Conservation (phyloP, 306 rosid species). For the Acacia crassicarpa region DNA sequence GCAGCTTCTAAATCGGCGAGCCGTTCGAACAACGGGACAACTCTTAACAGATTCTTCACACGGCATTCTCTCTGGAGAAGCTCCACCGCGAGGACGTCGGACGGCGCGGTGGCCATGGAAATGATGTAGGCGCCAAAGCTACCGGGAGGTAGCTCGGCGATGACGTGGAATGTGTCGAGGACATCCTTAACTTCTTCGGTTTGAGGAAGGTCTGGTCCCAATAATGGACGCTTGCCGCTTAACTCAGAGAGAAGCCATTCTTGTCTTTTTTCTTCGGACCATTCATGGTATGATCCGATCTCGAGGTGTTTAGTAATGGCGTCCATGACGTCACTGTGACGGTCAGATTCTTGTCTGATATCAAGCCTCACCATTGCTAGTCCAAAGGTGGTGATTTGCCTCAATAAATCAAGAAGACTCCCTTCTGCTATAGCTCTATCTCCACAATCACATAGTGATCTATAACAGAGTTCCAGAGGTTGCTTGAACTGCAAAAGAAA, state of each 20-base stretch:
- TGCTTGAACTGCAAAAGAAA: slow-evolving; percentile 63
- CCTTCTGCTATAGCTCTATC: slow-evolving; percentile 93
- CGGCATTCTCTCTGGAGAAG: slow-evolving; percentile 82
- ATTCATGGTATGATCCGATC: slow-evolving; percentile 86
- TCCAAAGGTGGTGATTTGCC: slow-evolving; percentile 95
- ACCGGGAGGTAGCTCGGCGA: slow-evolving; percentile 82
- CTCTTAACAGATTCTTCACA: slow-evolving; percentile 70
- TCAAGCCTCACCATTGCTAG: slow-evolving; percentile 85
- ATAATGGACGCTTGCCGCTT: slow-evolving; percentile 78
- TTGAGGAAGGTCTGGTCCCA: slow-evolving; percentile 85
- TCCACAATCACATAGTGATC: slow-evolving; percentile 85
- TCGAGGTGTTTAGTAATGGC: slow-evolving; percentile 83
- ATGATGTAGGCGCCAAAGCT: slow-evolving; percentile 91
- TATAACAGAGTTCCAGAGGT: slow-evolving; percentile 81
- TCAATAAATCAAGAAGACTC: slow-evolving; percentile 81
- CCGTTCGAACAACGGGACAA: slow-evolving; percentile 89
- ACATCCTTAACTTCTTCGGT: slow-evolving; percentile 88
- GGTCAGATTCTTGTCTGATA: slow-evolving; percentile 91
- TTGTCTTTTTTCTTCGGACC: slow-evolving; percentile 84
- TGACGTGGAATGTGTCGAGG: slow-evolving; percentile 74
- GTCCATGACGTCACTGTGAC: slow-evolving; percentile 83
- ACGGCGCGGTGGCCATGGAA: slow-evolving; percentile 91
- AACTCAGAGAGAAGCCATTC: slow-evolving; percentile 90
- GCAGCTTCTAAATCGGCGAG: slow-evolving; percentile 88
- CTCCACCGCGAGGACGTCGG: slow-evolving; percentile 92